A percentile compares a stretch with the other conserved stretches of the same genome.
phyloP scores from a whole-genome alignment of 2,329 filamentous ascomycete genomes.

The Diaporthe eres region DNA sequence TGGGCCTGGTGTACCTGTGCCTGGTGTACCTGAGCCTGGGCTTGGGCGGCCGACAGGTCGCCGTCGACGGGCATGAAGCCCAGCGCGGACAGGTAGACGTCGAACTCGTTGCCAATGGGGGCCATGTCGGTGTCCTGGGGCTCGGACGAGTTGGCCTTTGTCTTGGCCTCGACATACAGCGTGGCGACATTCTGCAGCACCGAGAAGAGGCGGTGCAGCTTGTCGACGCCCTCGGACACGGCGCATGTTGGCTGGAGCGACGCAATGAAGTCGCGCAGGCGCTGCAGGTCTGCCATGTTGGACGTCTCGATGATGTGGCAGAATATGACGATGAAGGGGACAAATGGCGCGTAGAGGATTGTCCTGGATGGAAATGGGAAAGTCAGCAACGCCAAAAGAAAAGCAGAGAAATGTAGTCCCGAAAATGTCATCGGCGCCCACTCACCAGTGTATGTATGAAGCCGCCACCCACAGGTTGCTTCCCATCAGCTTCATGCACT shows the following conservation, averaged over 20 bases:
- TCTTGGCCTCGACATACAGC: conserved; percentile 74
- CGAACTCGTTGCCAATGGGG: conserved; percentile 71
- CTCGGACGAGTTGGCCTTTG: conserved; percentile 66
- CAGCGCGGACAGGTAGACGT: conserved; percentile 75
- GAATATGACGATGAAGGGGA: conserved; percentile 72
- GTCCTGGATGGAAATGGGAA: conserved; percentile 54
- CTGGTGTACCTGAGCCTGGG: conserved; percentile 43
- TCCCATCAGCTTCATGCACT: conserved; percentile 60
- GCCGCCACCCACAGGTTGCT: conserved; percentile 57
- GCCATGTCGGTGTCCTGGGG: conserved; percentile 61
- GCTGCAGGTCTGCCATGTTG: conserved; percentile 65
- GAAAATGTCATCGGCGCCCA: neutral
- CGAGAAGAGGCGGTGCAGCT: conserved; percentile 73
- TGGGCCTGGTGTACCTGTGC: conserved; percentile 47
- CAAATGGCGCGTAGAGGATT: conserved; percentile 70
- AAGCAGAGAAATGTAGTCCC: conserved; percentile 39
- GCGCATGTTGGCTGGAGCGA: conserved; percentile 66
- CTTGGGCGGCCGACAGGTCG: conserved; percentile 37
- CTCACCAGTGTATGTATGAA: conserved; percentile 68
- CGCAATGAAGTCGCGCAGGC: conserved; percentile 68
- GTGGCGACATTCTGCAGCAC: conserved; percentile 73
- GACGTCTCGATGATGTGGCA: conserved; percentile 70
- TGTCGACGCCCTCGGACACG: conserved; percentile 71
- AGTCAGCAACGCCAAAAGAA: conserved; percentile 5
- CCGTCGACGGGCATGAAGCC: conserved; percentile 67